Percentiles rank a stretch among this genome's conserved stretches.
phyloP scores from a whole-genome alignment of 371 early-diverging fungal species.

The Rhizopus microsporus region DNA sequence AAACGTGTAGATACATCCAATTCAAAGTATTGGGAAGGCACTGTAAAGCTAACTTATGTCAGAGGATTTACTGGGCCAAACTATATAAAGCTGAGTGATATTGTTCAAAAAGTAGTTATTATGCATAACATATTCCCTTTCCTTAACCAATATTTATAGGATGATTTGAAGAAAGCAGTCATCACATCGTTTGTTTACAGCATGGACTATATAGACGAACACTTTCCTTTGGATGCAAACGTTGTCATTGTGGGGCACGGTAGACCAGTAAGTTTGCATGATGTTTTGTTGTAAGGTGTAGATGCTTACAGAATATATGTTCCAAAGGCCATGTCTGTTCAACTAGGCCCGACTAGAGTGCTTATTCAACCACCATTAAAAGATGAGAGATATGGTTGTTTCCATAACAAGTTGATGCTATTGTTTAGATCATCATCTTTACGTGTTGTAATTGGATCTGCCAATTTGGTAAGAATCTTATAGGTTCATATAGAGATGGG shows the following conservation, averaged over 20 bases:
- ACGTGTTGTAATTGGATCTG: constrained; percentile 51
- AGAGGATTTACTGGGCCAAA: constrained; percentile 35
- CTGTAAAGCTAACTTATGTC: constrained; percentile 43
- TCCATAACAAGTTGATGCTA: constrained; percentile 50
- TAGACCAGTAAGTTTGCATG: constrained; percentile 32
- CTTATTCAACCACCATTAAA: constrained; percentile 43
- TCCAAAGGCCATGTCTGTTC: constrained; percentile 27
- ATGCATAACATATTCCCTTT: not conserved
- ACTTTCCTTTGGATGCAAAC: constrained; percentile 38
- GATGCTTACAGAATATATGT: not conserved
- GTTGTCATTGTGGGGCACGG: constrained; percentile 46
- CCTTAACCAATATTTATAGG: constrained; percentile 9
- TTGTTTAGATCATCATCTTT: constrained; percentile 35
- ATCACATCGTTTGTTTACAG: constrained; percentile 46
- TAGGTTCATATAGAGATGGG: not conserved
- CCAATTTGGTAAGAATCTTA: constrained; percentile 37
- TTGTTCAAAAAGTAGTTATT: constrained; percentile 34
- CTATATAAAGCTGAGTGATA: constrained; percentile 38
- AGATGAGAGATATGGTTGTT: constrained; percentile 37
- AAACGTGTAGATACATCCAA: constrained; percentile 12
- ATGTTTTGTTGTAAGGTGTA: not conserved
- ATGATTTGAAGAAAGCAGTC: constrained; percentile 35
- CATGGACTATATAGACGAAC: constrained; percentile 41
- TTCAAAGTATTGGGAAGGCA: constrained; percentile 36
- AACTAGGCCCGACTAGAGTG: constrained; percentile 26